Evolutionary conservation across 2,329 filamentous ascomycete species (phyloP).

Genomic region (Verticillium nonalfalfae): DNA sequence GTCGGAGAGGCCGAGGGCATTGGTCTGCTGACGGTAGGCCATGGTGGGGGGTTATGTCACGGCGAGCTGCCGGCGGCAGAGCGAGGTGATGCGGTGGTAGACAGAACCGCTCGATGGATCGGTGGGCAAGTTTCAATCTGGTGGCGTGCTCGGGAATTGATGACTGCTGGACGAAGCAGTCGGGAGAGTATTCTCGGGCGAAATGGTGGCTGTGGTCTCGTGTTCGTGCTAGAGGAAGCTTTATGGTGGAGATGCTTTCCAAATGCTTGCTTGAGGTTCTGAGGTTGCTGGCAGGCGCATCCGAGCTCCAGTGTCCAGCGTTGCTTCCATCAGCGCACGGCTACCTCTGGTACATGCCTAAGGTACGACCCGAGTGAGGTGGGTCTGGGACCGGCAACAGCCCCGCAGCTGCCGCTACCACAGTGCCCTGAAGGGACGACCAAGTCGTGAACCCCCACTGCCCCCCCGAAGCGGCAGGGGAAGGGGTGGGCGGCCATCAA

Average conservation of each 20-base stretch:
- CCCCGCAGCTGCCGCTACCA: not conserved
- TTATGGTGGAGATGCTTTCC: not conserved
- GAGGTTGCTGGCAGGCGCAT: not conserved
- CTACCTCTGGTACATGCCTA: not conserved
- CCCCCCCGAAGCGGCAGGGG: not conserved
- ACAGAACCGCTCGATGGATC: not conserved
- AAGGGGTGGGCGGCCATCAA: constrained; percentile 1
- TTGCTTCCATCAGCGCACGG: not conserved
- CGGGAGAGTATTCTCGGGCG: not conserved
- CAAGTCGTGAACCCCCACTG: not conserved
- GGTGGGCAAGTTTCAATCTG: not conserved
- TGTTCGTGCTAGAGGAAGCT: not conserved
- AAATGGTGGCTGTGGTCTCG: not conserved
- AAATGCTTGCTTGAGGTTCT: too few species aligned
- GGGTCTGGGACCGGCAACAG: not conserved
- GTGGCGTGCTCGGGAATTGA: not conserved
- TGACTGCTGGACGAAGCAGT: not conserved
- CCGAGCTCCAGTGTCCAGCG: not conserved
- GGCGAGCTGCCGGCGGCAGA: not conserved
- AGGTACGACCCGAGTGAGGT: not conserved
- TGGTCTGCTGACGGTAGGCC: not conserved
- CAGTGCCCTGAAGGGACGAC: not conserved
- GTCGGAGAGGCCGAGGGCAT: constrained; percentile 40
- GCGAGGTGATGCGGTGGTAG: not conserved
- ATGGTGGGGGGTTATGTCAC: not conserved